Evolutionary conservation across 1,284 basidiomycete genomes (phyloP).

Genomic region (Inonotus obliquus): DNA sequence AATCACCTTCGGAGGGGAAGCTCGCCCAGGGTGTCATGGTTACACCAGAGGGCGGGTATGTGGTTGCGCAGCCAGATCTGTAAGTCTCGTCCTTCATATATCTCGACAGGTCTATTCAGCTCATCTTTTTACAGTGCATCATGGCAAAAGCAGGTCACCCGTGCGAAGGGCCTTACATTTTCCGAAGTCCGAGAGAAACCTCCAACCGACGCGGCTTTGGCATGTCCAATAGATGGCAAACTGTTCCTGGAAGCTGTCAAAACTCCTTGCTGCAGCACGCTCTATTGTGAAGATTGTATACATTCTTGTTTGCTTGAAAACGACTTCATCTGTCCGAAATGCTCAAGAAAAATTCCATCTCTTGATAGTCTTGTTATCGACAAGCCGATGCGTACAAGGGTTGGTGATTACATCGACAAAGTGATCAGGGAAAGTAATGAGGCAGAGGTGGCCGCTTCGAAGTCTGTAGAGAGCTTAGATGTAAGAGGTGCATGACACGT

Average conservation of each 20-base stretch:
- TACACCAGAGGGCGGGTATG: conserved; percentile 94
- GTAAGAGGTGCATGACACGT: conserved; percentile 20
- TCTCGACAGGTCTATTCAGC: background rate
- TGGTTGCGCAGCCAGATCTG: conserved; percentile 91
- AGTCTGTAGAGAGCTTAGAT: conserved; percentile 24
- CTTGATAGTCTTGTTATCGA: conserved; percentile 82
- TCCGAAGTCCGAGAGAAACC: conserved; percentile 81
- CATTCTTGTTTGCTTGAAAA: conserved; percentile 87
- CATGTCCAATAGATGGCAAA: conserved; percentile 86
- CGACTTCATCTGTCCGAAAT: conserved; percentile 89
- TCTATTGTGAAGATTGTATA: conserved; percentile 96
- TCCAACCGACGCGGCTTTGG: conserved; percentile 73
- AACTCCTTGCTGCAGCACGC: conserved; percentile 84
- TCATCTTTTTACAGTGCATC: conserved; percentile 51
- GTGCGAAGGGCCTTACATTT: conserved; percentile 73
- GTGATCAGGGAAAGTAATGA: conserved; percentile 80
- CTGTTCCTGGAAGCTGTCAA: conserved; percentile 87
- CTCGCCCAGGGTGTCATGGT: conserved; percentile 89
- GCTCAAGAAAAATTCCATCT: conserved; percentile 79
- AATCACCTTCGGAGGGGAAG: conserved; percentile 73
- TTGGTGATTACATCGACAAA: conserved; percentile 77
- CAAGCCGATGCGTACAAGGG: conserved; percentile 71
- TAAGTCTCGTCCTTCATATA: conserved; percentile 39
- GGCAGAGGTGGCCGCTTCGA: conserved; percentile 45
- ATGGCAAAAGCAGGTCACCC: conserved; percentile 88